Percentiles rank a stretch among this genome's conserved stretches.
phyloP scores from a whole-genome alignment of 768 basidiomycete species.

The Trametes cubensis region DNA sequence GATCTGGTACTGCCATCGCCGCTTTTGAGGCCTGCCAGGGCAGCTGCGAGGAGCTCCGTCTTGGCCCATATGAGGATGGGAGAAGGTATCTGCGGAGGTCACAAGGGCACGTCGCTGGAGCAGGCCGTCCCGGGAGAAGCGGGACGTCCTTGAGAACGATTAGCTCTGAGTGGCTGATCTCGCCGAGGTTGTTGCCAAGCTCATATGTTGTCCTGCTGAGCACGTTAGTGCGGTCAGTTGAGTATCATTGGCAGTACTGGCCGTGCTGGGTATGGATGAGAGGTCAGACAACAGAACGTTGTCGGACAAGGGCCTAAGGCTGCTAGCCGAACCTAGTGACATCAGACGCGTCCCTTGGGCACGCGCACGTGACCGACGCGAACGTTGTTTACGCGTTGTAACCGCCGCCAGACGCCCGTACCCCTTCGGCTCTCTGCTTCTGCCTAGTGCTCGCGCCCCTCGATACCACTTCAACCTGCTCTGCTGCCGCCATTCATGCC shows the following conservation, averaged over 20 bases:
- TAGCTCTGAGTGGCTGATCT: neutral
- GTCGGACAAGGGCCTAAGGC: too few species aligned
- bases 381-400: constrained; percentile 37
- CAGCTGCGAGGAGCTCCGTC: neutral
- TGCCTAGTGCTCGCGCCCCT: neutral
- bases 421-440: neutral
- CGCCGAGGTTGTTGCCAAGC: constrained; percentile 7
- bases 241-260: too few species aligned
- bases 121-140: constrained; percentile 12
- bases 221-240: too few species aligned
- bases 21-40: constrained; percentile 8
- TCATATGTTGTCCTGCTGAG: too few species aligned
- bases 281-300: too few species aligned
- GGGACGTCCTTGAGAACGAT: neutral
- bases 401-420: neutral
- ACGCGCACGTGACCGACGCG: constrained; percentile 35
- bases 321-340: too few species aligned
- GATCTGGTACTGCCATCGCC: neutral
- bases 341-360: constrained; percentile 2
- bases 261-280: too few species aligned
- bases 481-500: neutral
- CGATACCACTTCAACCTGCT: neutral
- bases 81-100: constrained; percentile 16
- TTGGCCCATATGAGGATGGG: neutral
- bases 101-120: constrained; percentile 19